phyloP scores from a whole-genome alignment of 1,284 basidiomycete species.

The Vanrija sp. region DNA sequence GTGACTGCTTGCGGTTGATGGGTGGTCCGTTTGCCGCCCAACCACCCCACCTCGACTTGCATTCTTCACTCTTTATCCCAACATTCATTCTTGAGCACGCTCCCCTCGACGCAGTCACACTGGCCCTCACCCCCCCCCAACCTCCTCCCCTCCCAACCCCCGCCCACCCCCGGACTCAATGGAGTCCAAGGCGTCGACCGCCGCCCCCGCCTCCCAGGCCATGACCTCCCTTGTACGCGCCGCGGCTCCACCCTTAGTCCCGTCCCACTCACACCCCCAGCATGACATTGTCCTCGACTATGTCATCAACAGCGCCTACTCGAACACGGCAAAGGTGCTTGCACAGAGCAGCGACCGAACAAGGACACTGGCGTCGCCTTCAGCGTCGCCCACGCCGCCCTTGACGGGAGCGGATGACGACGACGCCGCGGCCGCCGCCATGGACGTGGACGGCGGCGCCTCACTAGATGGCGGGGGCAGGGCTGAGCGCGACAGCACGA shows the following conservation, averaged over 20 bases:
- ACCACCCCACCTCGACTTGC: neutral
- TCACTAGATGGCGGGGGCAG: neutral
- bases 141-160: too few species aligned
- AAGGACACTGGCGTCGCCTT: neutral
- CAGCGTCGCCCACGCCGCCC: neutral
- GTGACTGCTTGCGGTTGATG: too few species aligned
- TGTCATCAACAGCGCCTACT: conserved; percentile 33
- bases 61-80: neutral
- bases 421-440: neutral
- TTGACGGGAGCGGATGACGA: neutral
- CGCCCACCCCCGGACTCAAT: neutral
- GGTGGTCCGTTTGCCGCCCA: neutral
- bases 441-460: conserved; percentile 17
- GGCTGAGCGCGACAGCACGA: neutral
- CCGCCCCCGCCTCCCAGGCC: neutral
- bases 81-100: neutral
- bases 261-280: conserved; percentile 12
- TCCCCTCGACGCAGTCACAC: neutral
- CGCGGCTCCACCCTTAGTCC: neutral
- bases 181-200: neutral
- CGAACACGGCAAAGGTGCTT: conserved; percentile 33
- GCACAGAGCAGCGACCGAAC: neutral
- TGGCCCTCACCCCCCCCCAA: neutral
- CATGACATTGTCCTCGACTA: conserved; percentile 47
- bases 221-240: conserved; percentile 3